Evolutionary conservation across 176 grass and related monocot species (phyloP), one percentile per base, ranked within the genome.

Genomic region (Bolboschoenus planiculmis): DNA sequence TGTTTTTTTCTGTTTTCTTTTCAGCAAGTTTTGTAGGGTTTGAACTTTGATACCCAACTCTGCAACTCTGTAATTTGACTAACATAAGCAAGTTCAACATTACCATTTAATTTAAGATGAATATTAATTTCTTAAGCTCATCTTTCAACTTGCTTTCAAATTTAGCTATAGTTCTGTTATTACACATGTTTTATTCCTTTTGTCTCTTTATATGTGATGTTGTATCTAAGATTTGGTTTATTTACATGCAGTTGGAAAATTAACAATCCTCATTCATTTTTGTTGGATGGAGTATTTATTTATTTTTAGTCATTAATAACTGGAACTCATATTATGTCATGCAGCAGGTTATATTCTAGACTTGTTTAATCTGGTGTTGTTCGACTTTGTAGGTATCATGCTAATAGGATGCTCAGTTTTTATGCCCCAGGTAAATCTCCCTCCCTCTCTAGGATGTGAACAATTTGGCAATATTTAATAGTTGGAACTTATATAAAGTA

Each of bases 321-420:
- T 44, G 24, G 44, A 51, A 51, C 72, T 9, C 5, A 46, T 50
- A 48, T 48, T 75, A 18, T 33, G 27, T 76, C 10, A 76, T 50
- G 72, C 26, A 51, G 18, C 23, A 76, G 13, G 26, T 33, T 50
- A 7, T 51, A 50, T 46, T 27, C 13, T 76, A 33, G 72, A 76
- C 53, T 78, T 81, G 21, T 5, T 15, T 80, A 83, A 60, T 83
- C 40, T 79, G 33, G 20, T 81, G 14, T 48, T 94, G 10, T 85
- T 82, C 89, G 62, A 79, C 77, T 88, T 2, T 85, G 75, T 87
- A 99, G 96, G 96, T 99, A 99, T 48, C 92, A 99, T 83, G 93
- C 90, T 76, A 99, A 99, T 46, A 91, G 96, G 91, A 99, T 99
- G 96, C 82, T 99, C 64, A 99, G 92, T 77, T 99, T 99, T 74